Base-by-base conservation (phyloP, 2,329 filamentous ascomycete genomes). In the Trichoderma afroharzianum region DNA sequence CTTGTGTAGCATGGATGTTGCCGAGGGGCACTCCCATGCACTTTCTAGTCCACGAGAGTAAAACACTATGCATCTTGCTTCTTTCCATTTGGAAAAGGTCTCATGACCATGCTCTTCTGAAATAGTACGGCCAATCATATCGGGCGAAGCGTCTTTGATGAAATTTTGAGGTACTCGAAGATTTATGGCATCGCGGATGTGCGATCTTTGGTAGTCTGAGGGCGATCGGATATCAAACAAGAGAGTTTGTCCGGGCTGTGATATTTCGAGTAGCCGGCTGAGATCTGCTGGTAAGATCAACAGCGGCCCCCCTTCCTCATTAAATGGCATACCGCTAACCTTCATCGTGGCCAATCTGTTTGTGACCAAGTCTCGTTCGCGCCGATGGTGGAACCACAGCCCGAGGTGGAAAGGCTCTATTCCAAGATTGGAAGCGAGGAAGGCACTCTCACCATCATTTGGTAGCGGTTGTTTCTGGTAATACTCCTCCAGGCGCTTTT, bases 371-470 rank as follows among this genome's bases (percentile, higher is more conserved):
- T 87, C 85, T 63, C 83, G 83, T 63, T 87, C 83, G 33, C 85
- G 82, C 24, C 86, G 84, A 72, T 87, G 85, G 72, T 86, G 83
- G 75, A 88, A 88, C 87, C 87, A 89, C 68, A 86, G 82, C 71
- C 87, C 82, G 32, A 89, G 82, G 73, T 88, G 85, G 62, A 81
- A 79, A 3, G 83, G 81, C 70, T 88, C 85, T 28, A 87, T 83
- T 15, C 85, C 85, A 3, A 88, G 78, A 53, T 85, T 88, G 0
- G 87, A 88, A 11, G 87, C 86, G 55, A 88, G 80, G 75, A 87
- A 85, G 53, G 86, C 86, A 43, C 84, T 84, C 53, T 87, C 83
- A 1, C 83, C 84, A 61, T 86, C 81, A 55, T 81, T 86, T 2
- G 87, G 87, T 1, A 83, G 77, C 2, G 85, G 81, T 32, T 87